A percentile compares a stretch with the other conserved stretches of the same genome.
These are phyloP conservation scores for Herpetomonas samuelpessoai DNA, from an alignment of 208 protist species.

Conservation along the genomic window DNA sequence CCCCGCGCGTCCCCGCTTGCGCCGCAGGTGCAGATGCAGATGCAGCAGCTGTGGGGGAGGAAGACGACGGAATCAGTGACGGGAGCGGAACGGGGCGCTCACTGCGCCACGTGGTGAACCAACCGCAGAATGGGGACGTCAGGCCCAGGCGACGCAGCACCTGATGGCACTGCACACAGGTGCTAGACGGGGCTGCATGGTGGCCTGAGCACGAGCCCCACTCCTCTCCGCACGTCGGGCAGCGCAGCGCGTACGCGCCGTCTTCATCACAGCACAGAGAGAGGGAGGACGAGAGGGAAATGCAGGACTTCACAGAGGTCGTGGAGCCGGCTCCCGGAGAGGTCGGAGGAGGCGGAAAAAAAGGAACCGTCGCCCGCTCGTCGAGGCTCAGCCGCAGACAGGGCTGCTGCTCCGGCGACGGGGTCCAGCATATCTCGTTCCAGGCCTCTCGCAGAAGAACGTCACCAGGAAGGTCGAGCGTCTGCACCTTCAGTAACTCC, in stretches of 20 bases:
- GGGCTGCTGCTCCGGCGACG: background rate
- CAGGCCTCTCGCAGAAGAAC: constrained; percentile 60
- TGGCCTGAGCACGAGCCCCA: constrained; percentile 51
- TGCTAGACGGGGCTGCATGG: constrained; percentile 51
- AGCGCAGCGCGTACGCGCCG: constrained; percentile 25
- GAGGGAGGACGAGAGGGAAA: background rate
- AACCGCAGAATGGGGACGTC: constrained; percentile 62
- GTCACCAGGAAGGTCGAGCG: constrained; percentile 25
- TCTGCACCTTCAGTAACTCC: constrained; percentile 19
- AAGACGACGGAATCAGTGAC: too few relatives aligned
- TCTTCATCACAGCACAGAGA: background rate
- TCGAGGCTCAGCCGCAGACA: background rate
- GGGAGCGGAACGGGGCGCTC: background rate
- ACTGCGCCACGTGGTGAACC: constrained; percentile 39
- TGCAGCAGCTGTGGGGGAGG: too few relatives aligned
- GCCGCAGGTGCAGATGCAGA: too few relatives aligned
- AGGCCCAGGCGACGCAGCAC: constrained; percentile 41
- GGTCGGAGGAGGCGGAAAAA: constrained; percentile 3
- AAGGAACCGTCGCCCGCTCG: constrained; percentile 10
- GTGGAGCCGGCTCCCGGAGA: constrained; percentile 3
- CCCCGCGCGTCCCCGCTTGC: too few relatives aligned
- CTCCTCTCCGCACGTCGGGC: constrained; percentile 57
- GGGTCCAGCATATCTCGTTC: constrained; percentile 60
- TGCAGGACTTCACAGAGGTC: background rate
- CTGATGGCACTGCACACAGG: constrained; percentile 48